Conservation (phyloP, 331 rosid genomes). For the Prunus yedoensis region DNA sequence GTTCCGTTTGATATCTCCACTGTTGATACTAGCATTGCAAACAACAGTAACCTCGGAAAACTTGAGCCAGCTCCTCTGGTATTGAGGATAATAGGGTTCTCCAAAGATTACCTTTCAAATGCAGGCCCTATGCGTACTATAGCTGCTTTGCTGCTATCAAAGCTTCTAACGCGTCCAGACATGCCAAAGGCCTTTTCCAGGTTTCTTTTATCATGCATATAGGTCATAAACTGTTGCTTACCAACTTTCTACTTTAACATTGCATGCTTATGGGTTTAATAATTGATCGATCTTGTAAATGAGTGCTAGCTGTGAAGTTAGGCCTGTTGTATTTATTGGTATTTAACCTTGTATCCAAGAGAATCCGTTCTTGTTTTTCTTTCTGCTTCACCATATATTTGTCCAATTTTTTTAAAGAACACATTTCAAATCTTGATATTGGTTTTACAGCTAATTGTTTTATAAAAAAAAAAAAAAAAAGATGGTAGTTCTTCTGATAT, state of each 20-base stretch:
- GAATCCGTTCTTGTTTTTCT: neutral
- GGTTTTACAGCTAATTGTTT: neutral
- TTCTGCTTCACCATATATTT: neutral
- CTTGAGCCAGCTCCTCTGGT: slow-evolving; percentile 74
- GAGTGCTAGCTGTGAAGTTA: slow-evolving; percentile 1
- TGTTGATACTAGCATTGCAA: slow-evolving; percentile 78
- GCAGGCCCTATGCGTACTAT: slow-evolving; percentile 90
- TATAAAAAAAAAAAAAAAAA: neutral
- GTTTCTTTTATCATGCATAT: slow-evolving; percentile 31
- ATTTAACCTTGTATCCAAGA: neutral
- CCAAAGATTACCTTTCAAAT: slow-evolving; percentile 80
- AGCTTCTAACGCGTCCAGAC: slow-evolving; percentile 93
- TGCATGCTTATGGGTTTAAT: neutral
- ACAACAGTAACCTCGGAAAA: slow-evolving; percentile 41
- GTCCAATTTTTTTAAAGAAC: neutral
- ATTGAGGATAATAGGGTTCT: slow-evolving; percentile 73
- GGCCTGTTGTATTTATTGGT: neutral
- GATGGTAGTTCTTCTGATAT: neutral
- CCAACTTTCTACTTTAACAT: slow-evolving; percentile 6
- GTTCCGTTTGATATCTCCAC: slow-evolving; percentile 91
- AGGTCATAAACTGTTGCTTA: slow-evolving; percentile 11
- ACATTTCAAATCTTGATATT: slow-evolving; percentile 13
- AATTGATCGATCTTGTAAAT: slow-evolving; percentile 7
- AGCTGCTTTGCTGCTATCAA: slow-evolving; percentile 80
- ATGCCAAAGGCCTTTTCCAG: slow-evolving; percentile 86